These are phyloP conservation scores for Cajanus cajan DNA, from an alignment of 306 rosid species.

Conservation along the genomic window DNA sequence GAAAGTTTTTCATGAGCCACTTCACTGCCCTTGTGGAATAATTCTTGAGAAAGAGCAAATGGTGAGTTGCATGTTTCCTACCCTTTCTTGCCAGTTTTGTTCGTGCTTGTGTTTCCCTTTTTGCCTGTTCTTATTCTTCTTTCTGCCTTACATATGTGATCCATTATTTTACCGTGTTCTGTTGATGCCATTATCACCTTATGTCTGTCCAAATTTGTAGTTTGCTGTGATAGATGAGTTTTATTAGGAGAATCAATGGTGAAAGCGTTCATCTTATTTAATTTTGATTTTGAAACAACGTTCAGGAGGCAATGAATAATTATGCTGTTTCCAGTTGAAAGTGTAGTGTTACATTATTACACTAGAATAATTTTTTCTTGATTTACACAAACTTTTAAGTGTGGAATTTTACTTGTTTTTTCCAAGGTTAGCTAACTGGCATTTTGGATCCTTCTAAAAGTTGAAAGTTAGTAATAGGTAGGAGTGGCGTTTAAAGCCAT, in stretches of 20 bases:
- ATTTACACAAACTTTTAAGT: neutral
- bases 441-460: neutral
- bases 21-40: slow-evolving; percentile 79
- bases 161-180: neutral
- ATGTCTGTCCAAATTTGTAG: neutral
- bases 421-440: neutral
- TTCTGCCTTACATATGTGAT: neutral
- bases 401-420: neutral
- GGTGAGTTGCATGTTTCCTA: slow-evolving; percentile 50
- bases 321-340: neutral
- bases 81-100: neutral
- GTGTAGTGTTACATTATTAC: neutral
- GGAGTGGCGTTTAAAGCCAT: neutral
- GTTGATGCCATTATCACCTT: neutral
- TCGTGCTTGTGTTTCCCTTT: neutral
- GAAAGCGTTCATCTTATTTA: neutral
- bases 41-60: slow-evolving; percentile 86
- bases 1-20: slow-evolving; percentile 91
- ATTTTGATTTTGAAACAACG: slow-evolving; percentile 3
- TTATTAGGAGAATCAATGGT: neutral
- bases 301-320: slow-evolving; percentile 1
- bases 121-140: neutral
- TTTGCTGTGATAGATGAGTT: neutral
- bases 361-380: neutral
- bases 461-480: neutral